phyloP scores from a whole-genome alignment of 2,329 filamentous ascomycete genomes.

The Dactylellina cionopaga region DNA sequence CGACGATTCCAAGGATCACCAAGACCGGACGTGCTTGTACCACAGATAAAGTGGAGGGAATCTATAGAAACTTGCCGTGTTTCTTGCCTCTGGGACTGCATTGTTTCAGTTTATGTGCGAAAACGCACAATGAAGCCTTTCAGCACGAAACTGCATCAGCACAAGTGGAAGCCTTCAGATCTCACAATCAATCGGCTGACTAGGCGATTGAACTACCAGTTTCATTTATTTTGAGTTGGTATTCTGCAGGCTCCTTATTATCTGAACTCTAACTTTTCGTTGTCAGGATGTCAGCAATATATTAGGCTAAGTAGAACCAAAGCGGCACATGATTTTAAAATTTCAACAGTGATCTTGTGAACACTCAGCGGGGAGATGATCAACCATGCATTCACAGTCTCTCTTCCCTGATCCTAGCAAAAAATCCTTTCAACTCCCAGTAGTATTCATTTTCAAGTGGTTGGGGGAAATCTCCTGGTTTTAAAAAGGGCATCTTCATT shows the following conservation, averaged over 20 bases:
- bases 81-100: neutral
- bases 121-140: too few relatives aligned
- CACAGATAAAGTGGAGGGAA: too few relatives aligned
- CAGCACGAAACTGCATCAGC: too few relatives aligned
- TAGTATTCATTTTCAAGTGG: too few relatives aligned
- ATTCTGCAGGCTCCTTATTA: neutral
- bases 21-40: too few relatives aligned
- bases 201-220: too few relatives aligned
- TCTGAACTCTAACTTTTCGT: neutral
- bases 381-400: too few relatives aligned
- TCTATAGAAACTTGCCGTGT: neutral
- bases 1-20: too few relatives aligned
- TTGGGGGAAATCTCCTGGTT: neutral
- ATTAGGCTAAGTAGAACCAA: conserved; percentile 18
- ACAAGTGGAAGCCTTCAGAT: too few relatives aligned
- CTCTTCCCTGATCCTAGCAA: conserved; percentile 11
- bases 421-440: conserved; percentile 12
- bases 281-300: neutral
- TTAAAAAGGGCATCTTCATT: neutral
- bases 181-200: too few relatives aligned
- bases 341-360: conserved; percentile 2
- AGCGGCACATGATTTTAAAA: conserved; percentile 29
- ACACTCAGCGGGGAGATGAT: too few relatives aligned
- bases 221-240: too few relatives aligned
- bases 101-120: conserved; percentile 25